Evolutionary conservation across 257 asterid genomes (phyloP).

Genomic region (Salvia splendens): DNA sequence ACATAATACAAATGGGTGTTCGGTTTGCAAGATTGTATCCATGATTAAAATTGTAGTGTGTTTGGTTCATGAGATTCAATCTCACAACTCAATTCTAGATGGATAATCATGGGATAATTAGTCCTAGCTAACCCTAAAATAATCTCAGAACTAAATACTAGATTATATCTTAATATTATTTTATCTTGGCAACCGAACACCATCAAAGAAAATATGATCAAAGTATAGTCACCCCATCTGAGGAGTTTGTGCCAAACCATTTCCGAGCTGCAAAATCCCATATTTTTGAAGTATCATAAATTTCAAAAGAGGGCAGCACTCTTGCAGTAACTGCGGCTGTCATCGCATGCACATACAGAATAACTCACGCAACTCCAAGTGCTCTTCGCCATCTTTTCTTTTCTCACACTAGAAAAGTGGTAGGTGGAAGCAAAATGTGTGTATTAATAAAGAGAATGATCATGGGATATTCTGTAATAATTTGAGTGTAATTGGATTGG

Average conservation of each 20-base stretch:
- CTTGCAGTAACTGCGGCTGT: constrained; percentile 38
- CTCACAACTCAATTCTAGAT: too few species aligned
- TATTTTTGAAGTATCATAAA: constrained; percentile 83
- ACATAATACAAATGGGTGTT: not conserved
- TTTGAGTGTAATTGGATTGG: not conserved
- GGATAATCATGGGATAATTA: too few species aligned
- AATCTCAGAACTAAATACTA: too few species aligned
- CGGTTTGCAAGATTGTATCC: too few species aligned
- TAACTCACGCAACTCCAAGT: constrained; percentile 21
- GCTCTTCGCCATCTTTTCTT: constrained; percentile 22
- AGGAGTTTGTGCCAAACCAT: constrained; percentile 85
- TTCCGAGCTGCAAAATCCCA: constrained; percentile 67
- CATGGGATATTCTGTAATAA: not conserved
- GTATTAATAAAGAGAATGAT: constrained; percentile 14
- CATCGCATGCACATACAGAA: constrained; percentile 35
- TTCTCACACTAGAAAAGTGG: not conserved
- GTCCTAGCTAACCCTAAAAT: too few species aligned
- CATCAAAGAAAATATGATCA: not conserved
- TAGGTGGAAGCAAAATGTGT: not conserved
- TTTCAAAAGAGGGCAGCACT: constrained; percentile 35
- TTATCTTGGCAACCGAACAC: too few species aligned
- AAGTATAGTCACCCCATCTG: constrained; percentile 75
- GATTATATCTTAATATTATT: too few species aligned
- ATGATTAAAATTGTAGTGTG: too few species aligned
- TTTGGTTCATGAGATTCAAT: too few species aligned